Base-by-base conservation (phyloP, 1,284 basidiomycete genomes). In the Cutaneotrichosporon daszewskae region DNA sequence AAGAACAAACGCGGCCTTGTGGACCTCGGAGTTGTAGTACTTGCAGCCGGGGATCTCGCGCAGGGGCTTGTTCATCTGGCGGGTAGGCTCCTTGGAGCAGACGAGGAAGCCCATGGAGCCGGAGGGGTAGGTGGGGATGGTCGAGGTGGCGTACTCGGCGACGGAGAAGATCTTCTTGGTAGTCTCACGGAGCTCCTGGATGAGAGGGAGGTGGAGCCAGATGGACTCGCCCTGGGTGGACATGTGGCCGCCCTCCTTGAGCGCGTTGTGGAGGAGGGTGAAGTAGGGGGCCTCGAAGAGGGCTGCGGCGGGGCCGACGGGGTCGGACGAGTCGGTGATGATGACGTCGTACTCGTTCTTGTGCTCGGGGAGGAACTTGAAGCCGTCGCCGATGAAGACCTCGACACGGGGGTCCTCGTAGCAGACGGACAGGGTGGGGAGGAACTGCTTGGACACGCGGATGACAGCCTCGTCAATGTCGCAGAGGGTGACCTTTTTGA, bases 381-480 rank as follows among this genome's bases (percentile, higher is more conserved):
- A 96, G 44, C 94, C 94, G 63, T 98, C 94, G 39, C 94, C 94
- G 60, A 98, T 83, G 75, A 82, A 78, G 54, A 98, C 87, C 25
- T 77, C 84, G 45, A 96, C 91, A 54, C 85, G 85, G 28, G 87
- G 82, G 60, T 90, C 85, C 39, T 78, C 73, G 57, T 96, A 82
- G 37, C 95, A 82, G 8, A 76, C 68, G 31, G 94, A 87, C 91
- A 98, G 97, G 72, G 92, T 84, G 16, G 92, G 92, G 27, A 99
- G 84, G 75, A 80, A 97, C 55, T 77, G 75, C 76, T 91, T 94
- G 53, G 91, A 95, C 24, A 98, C 91, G 39, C 92, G 84, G 57
- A 96, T 81, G 58, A 98, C 94, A 27, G 92, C 92, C 78, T 96
- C 94, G 71, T 99, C 94, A 67, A 99, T 98, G 74, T 98, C 95